Evolutionary conservation across 179 eudicot genomes (phyloP), one percentile per base, ranked within the genome.

Genomic region (Spinacia oleracea): DNA sequence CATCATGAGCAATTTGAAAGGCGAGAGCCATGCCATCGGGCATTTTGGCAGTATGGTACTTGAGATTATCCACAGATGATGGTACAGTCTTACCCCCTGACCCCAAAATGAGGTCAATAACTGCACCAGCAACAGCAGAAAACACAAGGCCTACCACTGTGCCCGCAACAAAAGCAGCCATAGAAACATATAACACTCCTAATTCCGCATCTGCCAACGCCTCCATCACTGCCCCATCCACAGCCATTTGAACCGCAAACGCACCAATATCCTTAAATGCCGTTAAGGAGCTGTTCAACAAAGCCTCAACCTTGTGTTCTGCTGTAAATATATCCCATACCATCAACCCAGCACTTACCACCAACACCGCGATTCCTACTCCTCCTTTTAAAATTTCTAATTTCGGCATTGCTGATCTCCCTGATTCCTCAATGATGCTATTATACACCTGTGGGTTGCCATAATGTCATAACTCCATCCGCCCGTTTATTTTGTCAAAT

Each of bases 291-390:
- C 10, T 58, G 29, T 12, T 58, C 29, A 58, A 25, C 29, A 58
- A 11, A n/a, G 63, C 63, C 45, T 73, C 76, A 20, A 32, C 9
- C 23, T 46, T 53, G 29, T 73, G 63, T 4, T 73, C 76, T 25
- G 76, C 63, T 31, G 76, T 73, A 43, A 73, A 73, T 14, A 73
- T 73, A 64, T 73, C 76, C 63, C 62, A 73, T 6, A 55, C 76
- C 60, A 73, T 53, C 20, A 45, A 10, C 12, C 76, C 64, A 8
- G 76, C 76, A 4, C 18, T 53, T 9, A 73, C 16, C 15, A 55
- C 60, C 10, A 46, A 27, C 18, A 73, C 48, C 5, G 63, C 64
- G 6, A 68, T 20, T 15, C 72, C 72, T 21, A n/a, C 51, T 40
- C 27, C 31, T 68, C n/a, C n/a, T n/a, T n/a, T n/a, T n/a, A n/a